Evolutionary conservation across 768 basidiomycete species (phyloP).

Genomic region (Suillus decipiens): DNA sequence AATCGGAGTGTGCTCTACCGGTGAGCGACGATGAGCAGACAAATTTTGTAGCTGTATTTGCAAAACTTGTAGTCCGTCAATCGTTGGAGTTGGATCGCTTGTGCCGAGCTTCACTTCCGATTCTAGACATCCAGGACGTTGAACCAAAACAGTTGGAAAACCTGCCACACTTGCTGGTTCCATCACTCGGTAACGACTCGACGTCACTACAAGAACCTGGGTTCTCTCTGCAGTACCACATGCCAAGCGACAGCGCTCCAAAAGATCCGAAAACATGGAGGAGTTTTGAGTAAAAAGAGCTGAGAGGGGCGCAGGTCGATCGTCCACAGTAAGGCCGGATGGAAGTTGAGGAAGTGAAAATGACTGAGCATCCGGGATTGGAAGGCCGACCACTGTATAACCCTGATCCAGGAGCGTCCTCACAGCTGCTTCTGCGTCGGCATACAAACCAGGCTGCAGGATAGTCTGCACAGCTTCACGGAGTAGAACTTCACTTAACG

Average conservation of each 20-base stretch:
- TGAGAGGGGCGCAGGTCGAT: neutral
- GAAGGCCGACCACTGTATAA: neutral
- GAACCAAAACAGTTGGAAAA: conserved; percentile 4
- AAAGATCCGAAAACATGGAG: neutral
- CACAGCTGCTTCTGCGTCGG: neutral
- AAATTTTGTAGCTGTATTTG: neutral
- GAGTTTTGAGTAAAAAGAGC: neutral
- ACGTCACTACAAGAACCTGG: conserved; percentile 11
- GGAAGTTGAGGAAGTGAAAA: conserved; percentile 8
- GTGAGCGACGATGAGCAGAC: neutral
- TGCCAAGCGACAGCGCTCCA: neutral
- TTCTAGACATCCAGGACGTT: neutral
- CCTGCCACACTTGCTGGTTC: conserved; percentile 4
- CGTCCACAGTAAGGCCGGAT: neutral
- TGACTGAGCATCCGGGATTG: neutral
- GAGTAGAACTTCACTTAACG: neutral
- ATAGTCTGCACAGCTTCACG: neutral
- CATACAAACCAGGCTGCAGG: conserved; percentile 3
- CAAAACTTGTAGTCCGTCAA: neutral
- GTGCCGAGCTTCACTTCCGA: conserved; percentile 1
- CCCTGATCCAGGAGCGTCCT: neutral
- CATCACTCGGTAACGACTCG: neutral
- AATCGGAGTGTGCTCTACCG: neutral
- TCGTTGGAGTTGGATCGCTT: neutral
- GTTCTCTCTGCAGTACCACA: neutral